These are phyloP conservation scores for Talaromyces sp. DNA, from an alignment of 2,329 filamentous ascomycete species.

Conservation along the genomic window DNA sequence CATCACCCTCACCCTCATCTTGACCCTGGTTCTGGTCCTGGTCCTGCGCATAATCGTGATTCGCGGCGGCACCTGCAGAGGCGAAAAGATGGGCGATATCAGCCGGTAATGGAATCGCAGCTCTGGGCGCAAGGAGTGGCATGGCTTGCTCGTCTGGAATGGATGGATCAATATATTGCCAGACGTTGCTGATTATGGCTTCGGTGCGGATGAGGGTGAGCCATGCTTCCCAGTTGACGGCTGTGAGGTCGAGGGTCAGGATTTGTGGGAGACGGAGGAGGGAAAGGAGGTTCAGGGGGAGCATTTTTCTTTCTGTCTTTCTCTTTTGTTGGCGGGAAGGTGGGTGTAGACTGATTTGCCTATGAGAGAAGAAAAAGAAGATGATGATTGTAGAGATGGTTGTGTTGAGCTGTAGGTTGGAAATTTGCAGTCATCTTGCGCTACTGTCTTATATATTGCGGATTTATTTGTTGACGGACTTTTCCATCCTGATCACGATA, in stretches of 20 bases:
- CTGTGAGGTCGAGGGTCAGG: too few species aligned
- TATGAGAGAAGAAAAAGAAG: background rate
- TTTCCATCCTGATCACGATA: background rate
- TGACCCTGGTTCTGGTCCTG: too few species aligned
- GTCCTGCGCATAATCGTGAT: too few species aligned
- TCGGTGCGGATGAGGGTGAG: background rate
- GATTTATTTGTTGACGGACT: background rate
- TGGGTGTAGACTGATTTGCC: too few species aligned
- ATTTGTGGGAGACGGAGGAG: background rate
- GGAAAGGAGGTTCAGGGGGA: background rate
- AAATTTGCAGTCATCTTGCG: background rate
- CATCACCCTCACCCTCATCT: too few species aligned
- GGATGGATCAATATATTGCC: background rate
- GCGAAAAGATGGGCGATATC: too few species aligned
- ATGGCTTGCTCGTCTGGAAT: background rate
- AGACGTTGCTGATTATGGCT: background rate
- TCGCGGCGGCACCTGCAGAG: too few species aligned
- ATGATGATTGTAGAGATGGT: background rate
- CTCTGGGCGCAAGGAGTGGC: too few species aligned
- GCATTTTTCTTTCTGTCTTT: background rate
- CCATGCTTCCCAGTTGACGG: background rate
- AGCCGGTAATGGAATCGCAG: too few species aligned
- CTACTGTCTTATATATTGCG: background rate
- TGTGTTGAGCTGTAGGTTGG: background rate
- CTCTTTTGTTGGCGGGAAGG: too few species aligned